Percentiles rank a stretch among this genome's conserved stretches.
These are phyloP conservation scores for Lentinula raphanica DNA, from an alignment of 768 basidiomycete genomes.

Conservation along the genomic window DNA sequence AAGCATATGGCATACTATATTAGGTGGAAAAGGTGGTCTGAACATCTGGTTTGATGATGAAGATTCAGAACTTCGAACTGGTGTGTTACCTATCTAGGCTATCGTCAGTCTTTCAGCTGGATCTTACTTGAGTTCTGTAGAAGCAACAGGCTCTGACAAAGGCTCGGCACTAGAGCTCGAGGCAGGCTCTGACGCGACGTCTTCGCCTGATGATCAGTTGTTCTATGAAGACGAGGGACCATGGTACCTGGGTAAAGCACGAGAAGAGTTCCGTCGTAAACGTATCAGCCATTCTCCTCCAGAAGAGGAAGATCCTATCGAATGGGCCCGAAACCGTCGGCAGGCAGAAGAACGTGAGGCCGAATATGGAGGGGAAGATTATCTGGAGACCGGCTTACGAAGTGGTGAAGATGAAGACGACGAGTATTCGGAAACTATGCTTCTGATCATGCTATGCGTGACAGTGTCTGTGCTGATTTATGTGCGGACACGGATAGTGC, in stretches of 20 bases:
- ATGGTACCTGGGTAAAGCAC: constrained; percentile 82
- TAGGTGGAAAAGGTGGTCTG: constrained; percentile 64
- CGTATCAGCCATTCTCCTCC: constrained; percentile 32
- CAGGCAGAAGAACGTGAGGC: constrained; percentile 69
- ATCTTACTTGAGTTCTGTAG: background rate
- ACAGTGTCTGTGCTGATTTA: constrained; percentile 73
- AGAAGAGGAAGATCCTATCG: constrained; percentile 62
- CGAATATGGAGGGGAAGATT: constrained; percentile 79
- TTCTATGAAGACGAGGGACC: constrained; percentile 49
- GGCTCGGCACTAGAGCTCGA: constrained; percentile 32
- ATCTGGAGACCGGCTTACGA: constrained; percentile 65
- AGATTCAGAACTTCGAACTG: constrained; percentile 21
- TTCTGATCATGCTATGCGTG: constrained; percentile 69
- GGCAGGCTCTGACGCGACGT: constrained; percentile 20
- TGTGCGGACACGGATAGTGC: constrained; percentile 72
- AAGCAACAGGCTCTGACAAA: constrained; percentile 18
- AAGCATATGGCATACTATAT: constrained; percentile 79
- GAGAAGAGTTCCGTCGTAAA: constrained; percentile 68
- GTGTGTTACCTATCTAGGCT: constrained; percentile 19
- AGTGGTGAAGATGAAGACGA: constrained; percentile 62
- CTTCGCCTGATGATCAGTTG: constrained; percentile 29
- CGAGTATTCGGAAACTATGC: constrained; percentile 75
- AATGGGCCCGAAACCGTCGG: constrained; percentile 78
- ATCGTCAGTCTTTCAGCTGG: constrained; percentile 13
- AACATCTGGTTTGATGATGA: constrained; percentile 61